Percentiles rank a stretch among this genome's conserved stretches.
These are phyloP conservation scores for Apophysomyces variabilis DNA, from an alignment of 371 early-diverging fungal genomes.

Conservation along the genomic window DNA sequence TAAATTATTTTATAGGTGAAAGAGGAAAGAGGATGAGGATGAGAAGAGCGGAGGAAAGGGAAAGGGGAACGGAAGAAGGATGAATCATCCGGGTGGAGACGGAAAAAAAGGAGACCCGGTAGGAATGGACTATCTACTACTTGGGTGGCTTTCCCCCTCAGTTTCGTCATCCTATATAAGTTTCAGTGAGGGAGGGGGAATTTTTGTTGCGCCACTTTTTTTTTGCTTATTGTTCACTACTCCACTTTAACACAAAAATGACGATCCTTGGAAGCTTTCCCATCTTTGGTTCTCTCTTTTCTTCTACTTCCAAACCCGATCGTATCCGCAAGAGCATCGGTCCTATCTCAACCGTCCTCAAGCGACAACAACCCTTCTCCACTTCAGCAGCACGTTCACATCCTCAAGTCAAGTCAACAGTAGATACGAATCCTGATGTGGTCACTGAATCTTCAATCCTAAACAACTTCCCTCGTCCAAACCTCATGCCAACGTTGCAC, in stretches of 20 bases:
- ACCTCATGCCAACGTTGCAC: conserved; percentile 51
- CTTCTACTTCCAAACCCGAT: conserved; percentile 34
- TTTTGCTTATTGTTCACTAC: neutral
- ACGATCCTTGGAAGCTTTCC: conserved; percentile 31
- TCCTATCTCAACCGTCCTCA: conserved; percentile 42
- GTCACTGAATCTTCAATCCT: conserved; percentile 48
- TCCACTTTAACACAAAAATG: conserved; percentile 19
- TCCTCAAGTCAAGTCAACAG: conserved; percentile 11
- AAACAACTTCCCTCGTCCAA: conserved; percentile 51
- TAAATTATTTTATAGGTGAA: neutral
- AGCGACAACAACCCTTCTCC: conserved; percentile 27
- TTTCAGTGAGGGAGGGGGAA: neutral
- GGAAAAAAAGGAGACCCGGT: neutral
- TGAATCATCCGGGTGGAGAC: conserved; percentile 7
- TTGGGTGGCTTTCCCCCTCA: too few species aligned
- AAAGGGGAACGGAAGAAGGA: neutral
- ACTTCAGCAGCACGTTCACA: conserved; percentile 2
- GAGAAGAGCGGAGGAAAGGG: too few species aligned
- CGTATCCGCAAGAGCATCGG: conserved; percentile 43
- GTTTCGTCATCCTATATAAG: too few species aligned
- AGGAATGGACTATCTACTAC: neutral
- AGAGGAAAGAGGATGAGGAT: neutral
- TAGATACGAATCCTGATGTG: conserved; percentile 17
- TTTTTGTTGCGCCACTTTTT: conserved; percentile 11
- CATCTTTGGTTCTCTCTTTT: conserved; percentile 36